Evolutionary conservation across 352 stramenopile species (phyloP), one percentile per base, ranked within the genome.

Genomic region (Phytopythium boreale): DNA sequence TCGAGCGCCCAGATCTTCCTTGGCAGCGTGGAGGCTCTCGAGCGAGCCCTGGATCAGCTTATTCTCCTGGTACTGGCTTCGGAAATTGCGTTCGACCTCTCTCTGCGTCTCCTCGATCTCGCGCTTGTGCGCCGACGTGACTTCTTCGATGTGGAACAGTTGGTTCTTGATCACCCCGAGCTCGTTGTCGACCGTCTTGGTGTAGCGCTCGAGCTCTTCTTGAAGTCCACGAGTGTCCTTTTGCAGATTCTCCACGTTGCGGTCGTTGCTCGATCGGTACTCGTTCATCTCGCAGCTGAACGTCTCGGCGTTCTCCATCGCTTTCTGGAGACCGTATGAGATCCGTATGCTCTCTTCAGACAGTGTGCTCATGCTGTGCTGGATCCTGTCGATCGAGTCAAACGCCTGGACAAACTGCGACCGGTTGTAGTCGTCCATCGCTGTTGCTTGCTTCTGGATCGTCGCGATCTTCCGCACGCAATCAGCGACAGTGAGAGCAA

Each of bases 271-370:
- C 5, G 80, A 69, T 14, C 71, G 70, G 70, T 88, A 89, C 14
- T 79, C 69, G 6, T 73, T 71, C 20, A 88, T 64, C 51, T 87
- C 78, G 50, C 63, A 71, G 17, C 74, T 77, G 22, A 92, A 66
- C 10, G 72, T 68, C 22, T 84, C 78, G 0, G 70, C 73, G 14
- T 63, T 79, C 22, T 87, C 76, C 31, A 87, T 81, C 0, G 72
- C 66, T 31, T 87, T 77, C 56, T 89, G 79, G 9, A 92, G 58
- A n/a, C 78, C 86, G 72, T 85, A 90, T 22, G 81, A 81, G 2
- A 88, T 51, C 17, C 80, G 77, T 46, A 92, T 88, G 31, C 81
- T 92, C 49, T 92, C 83, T 62, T 92, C 83, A 0, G 83, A 92
- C 22, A 92, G 56, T 1, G 61, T 82, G 62, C 83, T 92, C 71